Conservation (phyloP, 2,329 filamentous ascomycete genomes). For the Tolypocladium tundrense region DNA sequence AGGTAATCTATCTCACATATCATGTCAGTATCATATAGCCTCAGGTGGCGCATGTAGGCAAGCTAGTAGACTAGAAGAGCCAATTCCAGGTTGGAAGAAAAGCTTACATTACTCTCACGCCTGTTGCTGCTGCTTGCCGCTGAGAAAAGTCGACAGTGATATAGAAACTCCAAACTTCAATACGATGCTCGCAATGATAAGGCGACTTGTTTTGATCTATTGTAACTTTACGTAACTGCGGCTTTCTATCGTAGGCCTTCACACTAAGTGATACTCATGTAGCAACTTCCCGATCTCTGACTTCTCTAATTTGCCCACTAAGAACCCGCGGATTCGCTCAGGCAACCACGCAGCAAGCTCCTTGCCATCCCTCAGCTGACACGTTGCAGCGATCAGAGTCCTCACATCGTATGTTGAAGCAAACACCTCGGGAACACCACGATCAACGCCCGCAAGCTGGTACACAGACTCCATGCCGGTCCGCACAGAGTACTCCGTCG, state of each 20-base stretch:
- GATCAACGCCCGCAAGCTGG: conserved; percentile 4
- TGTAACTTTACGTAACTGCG: not conserved
- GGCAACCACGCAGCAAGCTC: not conserved
- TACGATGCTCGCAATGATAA: no score
- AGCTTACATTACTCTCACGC: no score
- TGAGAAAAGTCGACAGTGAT: no score
- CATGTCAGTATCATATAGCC: no score
- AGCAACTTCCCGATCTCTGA: not conserved
- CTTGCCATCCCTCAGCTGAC: not conserved
- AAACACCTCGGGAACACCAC: not conserved
- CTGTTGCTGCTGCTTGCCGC: no score
- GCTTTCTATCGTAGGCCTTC: not conserved
- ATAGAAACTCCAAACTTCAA: no score
- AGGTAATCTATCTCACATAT: no score
- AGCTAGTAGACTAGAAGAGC: no score
- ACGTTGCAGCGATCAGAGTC: not conserved
- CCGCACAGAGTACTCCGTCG: conserved; percentile 22
- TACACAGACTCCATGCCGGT: conserved; percentile 27
- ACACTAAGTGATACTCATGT: not conserved
- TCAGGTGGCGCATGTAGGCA: no score
- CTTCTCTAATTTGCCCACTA: not conserved
- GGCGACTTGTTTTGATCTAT: not conserved
- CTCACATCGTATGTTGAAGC: not conserved
- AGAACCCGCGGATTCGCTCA: not conserved
- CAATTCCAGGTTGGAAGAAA: no score